Evolutionary conservation across 331 rosid genomes (phyloP).

Genomic region (Prunus yedoensis): DNA sequence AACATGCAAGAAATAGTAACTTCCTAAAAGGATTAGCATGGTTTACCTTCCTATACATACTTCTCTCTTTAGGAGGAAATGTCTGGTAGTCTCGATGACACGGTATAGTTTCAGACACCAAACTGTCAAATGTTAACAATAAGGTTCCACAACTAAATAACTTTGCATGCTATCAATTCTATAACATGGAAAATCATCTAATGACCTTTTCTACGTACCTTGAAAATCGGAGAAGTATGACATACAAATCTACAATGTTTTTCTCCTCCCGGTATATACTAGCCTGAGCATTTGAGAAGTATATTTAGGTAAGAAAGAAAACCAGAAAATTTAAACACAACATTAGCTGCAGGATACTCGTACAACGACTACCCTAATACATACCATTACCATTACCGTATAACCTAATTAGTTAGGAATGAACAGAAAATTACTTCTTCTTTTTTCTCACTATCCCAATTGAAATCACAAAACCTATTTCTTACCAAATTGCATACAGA

Average conservation of each 20-base stretch:
- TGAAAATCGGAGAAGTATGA: constrained; percentile 85
- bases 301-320: constrained; percentile 12
- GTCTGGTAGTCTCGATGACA: constrained; percentile 75
- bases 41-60: constrained; percentile 57
- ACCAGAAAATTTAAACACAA: constrained; percentile 11
- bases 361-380: neutral
- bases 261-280: constrained; percentile 74
- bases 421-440: no score
- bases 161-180: neutral
- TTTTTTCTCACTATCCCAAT: no score
- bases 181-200: neutral
- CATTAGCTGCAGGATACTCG: neutral
- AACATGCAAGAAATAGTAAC: neutral
- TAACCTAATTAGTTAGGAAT: neutral
- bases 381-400: neutral
- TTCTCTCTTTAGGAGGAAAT: constrained; percentile 54
- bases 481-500: neutral
- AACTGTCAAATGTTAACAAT: constrained; percentile 39
- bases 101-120: constrained; percentile 94
- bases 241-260: constrained; percentile 79
- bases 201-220: constrained; percentile 45
- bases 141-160: neutral
- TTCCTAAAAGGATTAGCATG: neutral
- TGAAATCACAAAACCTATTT: constrained; percentile 1
- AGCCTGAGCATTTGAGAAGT: constrained; percentile 54